These are phyloP conservation scores for Ambrosia hybrid DNA, from an alignment of 140 eudicot species.

Conservation along the genomic window DNA sequence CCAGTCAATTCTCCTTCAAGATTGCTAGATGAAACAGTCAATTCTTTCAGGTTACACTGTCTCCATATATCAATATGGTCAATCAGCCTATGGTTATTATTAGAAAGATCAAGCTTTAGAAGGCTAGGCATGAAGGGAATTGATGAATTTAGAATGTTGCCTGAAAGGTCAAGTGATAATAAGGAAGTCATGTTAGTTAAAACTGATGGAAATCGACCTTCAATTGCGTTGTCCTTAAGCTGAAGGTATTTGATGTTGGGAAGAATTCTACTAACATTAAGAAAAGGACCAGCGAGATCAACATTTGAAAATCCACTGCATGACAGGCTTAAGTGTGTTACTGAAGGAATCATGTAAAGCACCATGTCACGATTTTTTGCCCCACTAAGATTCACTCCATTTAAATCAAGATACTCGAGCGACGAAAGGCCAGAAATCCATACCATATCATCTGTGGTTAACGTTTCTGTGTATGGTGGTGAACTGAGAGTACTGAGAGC, in stretches of 20 bases:
- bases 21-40: neutral
- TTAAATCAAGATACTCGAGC: slow-evolving; percentile 17
- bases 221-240: neutral
- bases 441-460: neutral
- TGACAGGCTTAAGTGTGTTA: slow-evolving; percentile 6
- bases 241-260: neutral
- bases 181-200: slow-evolving; percentile 16
- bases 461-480: neutral
- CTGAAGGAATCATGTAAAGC: slow-evolving; percentile 15
- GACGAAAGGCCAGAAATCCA: slow-evolving; percentile 13
- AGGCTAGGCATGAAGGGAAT: slow-evolving; percentile 11
- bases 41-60: neutral
- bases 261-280: slow-evolving; percentile 9
- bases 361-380: slow-evolving; percentile 2
- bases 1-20: neutral
- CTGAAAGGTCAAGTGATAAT: slow-evolving; percentile 12
- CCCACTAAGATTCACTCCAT: neutral
- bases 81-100: neutral
- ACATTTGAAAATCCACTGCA: neutral
- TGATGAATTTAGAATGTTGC: neutral
- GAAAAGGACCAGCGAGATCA: neutral
- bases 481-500: slow-evolving; percentile 9
- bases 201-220: neutral
- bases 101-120: slow-evolving; percentile 17
- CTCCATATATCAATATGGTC: slow-evolving; percentile 12